phyloP scores from a whole-genome alignment of 2,329 filamentous ascomycete genomes.

The Cucurbitaria berberidis region DNA sequence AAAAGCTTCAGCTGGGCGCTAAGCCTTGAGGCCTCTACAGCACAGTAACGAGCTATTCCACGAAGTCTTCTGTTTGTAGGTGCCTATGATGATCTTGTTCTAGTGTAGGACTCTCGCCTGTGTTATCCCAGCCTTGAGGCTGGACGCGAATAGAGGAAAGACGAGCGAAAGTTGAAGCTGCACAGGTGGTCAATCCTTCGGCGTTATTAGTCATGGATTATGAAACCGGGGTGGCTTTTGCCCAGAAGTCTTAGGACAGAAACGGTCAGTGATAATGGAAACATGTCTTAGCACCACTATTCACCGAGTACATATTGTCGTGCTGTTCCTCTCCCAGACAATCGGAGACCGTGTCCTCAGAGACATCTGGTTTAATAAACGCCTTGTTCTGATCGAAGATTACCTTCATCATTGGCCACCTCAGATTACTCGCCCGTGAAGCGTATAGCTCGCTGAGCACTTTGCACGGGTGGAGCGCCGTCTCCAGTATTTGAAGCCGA shows the following conservation, averaged over 20 bases:
- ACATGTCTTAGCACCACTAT: neutral
- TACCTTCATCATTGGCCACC: no score
- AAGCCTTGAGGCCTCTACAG: neutral
- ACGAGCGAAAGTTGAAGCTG: no score
- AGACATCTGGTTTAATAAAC: neutral
- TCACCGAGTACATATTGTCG: neutral
- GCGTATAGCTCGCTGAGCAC: neutral
- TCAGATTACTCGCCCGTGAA: neutral
- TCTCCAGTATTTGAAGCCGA: conserved; percentile 9
- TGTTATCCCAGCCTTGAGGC: no score
- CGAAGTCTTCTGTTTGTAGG: no score
- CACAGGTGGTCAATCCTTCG: neutral
- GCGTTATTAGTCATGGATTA: neutral
- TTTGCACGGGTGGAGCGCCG: conserved; percentile 2
- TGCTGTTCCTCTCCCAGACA: no score
- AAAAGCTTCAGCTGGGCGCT: conserved; percentile 1
- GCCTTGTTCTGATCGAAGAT: neutral
- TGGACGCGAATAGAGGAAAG: no score
- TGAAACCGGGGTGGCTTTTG: no score
- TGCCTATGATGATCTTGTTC: no score
- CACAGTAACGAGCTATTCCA: no score
- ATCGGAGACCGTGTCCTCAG: no score
- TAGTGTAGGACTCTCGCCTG: no score
- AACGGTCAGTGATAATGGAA: neutral
- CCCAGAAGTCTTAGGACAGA: neutral